Evolutionary conservation across 345 rosid genomes (phyloP).

Genomic region (Salix suchowensis): DNA sequence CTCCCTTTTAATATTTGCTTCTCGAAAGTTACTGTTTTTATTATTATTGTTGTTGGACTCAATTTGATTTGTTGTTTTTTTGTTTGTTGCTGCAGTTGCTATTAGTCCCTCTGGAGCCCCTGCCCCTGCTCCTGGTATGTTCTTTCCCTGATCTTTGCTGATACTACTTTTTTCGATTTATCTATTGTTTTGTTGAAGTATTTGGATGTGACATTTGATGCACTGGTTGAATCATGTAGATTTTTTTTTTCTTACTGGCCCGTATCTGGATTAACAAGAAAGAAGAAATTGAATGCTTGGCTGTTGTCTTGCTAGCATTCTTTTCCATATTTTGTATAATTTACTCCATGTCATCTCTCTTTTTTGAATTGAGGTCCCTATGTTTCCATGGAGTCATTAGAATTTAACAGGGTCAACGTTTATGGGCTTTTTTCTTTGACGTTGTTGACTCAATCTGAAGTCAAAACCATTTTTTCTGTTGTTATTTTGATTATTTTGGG

Average conservation of each 20-base stretch:
- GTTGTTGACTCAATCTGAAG: neutral
- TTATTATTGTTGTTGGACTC: neutral
- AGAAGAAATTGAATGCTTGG: neutral
- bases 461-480: no score
- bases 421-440: neutral
- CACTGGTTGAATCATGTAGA: neutral
- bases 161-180: no score
- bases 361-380: neutral
- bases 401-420: neutral
- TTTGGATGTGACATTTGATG: neutral
- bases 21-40: neutral
- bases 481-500: no score
- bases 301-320: neutral
- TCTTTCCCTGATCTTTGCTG: neutral
- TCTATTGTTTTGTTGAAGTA: neutral
- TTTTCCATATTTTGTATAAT: neutral
- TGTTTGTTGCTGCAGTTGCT: slow-evolving; percentile 36
- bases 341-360: neutral
- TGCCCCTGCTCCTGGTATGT: slow-evolving; percentile 15
- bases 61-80: neutral
- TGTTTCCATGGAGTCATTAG: neutral
- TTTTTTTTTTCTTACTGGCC: neutral
- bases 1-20: neutral
- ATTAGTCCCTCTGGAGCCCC: slow-evolving; percentile 24
- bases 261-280: neutral